Percentiles rank a stretch among this genome's conserved stretches.
These are phyloP conservation scores for Rubus parviflorus DNA, from an alignment of 306 rosid genomes.

Conservation along the genomic window DNA sequence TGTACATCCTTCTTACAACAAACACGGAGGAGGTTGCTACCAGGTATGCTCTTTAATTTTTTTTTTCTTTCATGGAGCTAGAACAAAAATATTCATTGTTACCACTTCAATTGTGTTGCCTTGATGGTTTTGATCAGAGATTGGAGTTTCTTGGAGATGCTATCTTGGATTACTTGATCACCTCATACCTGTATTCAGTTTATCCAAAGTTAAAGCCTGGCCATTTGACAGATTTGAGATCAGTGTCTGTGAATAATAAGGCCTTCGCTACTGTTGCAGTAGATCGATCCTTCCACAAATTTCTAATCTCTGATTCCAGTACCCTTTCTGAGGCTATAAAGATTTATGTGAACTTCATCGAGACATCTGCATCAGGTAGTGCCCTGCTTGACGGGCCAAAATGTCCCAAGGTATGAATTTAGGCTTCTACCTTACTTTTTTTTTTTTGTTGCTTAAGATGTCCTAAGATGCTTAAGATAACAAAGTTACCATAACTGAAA, in stretches of 20 bases:
- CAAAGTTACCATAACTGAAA: not conserved
- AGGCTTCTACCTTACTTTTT: not conserved
- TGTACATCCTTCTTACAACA: constrained; percentile 86
- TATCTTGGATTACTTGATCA: constrained; percentile 85
- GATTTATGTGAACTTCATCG: constrained; percentile 47
- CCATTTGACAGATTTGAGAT: constrained; percentile 91
- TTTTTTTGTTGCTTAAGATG: not conserved
- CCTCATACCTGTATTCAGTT: constrained; percentile 84
- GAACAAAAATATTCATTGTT: constrained; percentile 16
- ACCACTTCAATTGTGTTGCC: constrained; percentile 10
- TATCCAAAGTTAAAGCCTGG: constrained; percentile 94
- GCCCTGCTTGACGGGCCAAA: constrained; percentile 52
- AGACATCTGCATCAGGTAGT: constrained; percentile 29
- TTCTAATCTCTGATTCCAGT: constrained; percentile 64
- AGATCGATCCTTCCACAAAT: constrained; percentile 58
- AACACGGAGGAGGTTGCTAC: constrained; percentile 91
- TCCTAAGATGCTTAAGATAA: not conserved
- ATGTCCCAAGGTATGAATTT: constrained; percentile 73
- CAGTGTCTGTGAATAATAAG: constrained; percentile 71
- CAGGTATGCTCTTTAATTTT: constrained; percentile 52
- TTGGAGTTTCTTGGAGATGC: constrained; percentile 99
- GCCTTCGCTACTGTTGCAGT: constrained; percentile 85
- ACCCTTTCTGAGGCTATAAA: constrained; percentile 55
- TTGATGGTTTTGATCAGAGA: constrained; percentile 57
- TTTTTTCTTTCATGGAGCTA: constrained; percentile 15